phyloP scores from a whole-genome alignment of 2,329 filamentous ascomycete species.

The Pseudogymnoascus sp. region DNA sequence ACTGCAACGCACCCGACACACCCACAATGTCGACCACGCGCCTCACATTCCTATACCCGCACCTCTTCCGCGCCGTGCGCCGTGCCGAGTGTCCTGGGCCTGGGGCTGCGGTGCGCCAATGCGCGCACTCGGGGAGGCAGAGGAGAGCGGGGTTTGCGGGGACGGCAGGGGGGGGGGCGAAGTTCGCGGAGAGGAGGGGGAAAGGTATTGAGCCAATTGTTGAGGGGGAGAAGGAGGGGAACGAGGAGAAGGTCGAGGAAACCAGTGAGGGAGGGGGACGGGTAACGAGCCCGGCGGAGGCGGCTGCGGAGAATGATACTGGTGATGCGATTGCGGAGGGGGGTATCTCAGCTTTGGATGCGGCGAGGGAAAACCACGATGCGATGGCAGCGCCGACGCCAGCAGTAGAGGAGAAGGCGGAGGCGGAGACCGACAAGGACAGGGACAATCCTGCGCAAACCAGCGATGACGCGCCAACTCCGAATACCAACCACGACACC shows the following conservation, averaged over 20 bases:
- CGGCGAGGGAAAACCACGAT: conserved; percentile 7
- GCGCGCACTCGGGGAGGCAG: conserved; percentile 20
- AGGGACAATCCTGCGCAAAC: conserved; percentile 5
- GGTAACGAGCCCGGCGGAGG: background rate
- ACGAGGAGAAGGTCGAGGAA: conserved; percentile 14
- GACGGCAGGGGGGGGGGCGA: conserved; percentile 31
- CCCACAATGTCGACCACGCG: conserved; percentile 50
- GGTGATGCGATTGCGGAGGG: conserved; percentile 13
- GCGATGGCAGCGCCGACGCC: background rate
- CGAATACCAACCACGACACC: conserved; percentile 16
- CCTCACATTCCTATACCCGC: conserved; percentile 61
- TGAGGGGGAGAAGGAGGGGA: conserved; percentile 23
- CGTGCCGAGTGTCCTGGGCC: conserved; percentile 35
- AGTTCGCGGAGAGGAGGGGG: conserved; percentile 47
- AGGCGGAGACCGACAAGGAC: conserved; percentile 1
- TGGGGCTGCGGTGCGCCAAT: conserved; percentile 23
- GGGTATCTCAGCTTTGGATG: conserved; percentile 1
- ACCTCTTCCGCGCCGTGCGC: conserved; percentile 49
- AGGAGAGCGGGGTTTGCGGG: conserved; percentile 31
- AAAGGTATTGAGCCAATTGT: conserved; percentile 50
- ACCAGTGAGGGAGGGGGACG: background rate
- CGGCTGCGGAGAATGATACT: conserved; percentile 6
- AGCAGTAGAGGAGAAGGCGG: conserved; percentile 7
- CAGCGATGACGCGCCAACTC: conserved; percentile 21
- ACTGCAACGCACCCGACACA: background rate